Base-by-base conservation (phyloP, 108 stramenopile species). In the Thalassiosira profunda region DNA sequence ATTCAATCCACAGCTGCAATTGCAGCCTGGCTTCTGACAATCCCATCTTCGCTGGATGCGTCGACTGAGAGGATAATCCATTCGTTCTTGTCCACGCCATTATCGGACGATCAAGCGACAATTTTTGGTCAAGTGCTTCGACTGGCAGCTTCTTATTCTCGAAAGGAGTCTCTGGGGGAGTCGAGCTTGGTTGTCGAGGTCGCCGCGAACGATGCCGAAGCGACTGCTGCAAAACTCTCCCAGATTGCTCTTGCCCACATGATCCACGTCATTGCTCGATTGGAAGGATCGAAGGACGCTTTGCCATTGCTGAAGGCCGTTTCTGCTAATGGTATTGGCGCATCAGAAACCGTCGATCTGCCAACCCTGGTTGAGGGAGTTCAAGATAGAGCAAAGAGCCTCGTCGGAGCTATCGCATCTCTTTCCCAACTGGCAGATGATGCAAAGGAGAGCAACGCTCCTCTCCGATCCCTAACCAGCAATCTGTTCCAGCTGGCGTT, bases 111-210 rank as follows among this genome's bases (percentile, higher is more conserved):
- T 44, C 1, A 38, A 36, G 24, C 23, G 10, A 79, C 63, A 15
- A 60, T 89, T 6, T 17, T 89, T 21, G 70, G 76, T 23, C 86
- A 83, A 57, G 25, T 79, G 17, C 44, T 90, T 37, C 79, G 89
- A 11, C 42, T 90, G 31, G 75, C 73, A 35, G 42, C 67, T 8
- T 65, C 51, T 31, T 61, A 54, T 40, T 25, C 26, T 34, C 28
- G n/a, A 40, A 35, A 46, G 5, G 25, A 3, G 6, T 12, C 8
- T 5, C 10, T 5, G 44, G 7, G 23, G 3, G 29, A 35, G 0
- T 70, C 69, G 31, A 62, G 60, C 15, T 61, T 79, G 31, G 35
- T 60, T 17, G 38, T 73, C 20, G 34, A 64, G 33, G 36, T 75
- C 26, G 20, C 46, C 43, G n/a, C 20, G 3, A 40, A 37, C 18